These are phyloP conservation scores for Aspergillus alliaceus DNA, from an alignment of 2,329 filamentous ascomycete genomes.

Conservation along the genomic window DNA sequence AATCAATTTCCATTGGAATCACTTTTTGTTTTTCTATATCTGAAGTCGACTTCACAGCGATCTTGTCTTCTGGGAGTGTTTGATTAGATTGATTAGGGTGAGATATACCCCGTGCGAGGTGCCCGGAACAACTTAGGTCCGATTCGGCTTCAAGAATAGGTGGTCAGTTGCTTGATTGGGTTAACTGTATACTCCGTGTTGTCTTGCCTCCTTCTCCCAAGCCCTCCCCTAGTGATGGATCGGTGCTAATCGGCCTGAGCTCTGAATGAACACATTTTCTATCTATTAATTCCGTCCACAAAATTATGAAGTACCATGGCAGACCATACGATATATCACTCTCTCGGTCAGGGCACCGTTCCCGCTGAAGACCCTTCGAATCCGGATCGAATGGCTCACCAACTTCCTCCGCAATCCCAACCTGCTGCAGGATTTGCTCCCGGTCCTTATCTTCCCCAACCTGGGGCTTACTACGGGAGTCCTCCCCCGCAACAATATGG, in stretches of 20 bases:
- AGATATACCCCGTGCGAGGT: background rate
- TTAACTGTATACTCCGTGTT: conserved; percentile 19
- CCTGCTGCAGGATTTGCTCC: conserved; percentile 35
- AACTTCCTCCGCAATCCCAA: conserved; percentile 54
- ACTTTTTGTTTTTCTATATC: background rate
- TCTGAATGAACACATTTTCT: too few species aligned
- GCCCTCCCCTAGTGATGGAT: conserved; percentile 5
- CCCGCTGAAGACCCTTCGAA: conserved; percentile 55
- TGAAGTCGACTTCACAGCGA: too few species aligned
- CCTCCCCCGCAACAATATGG: conserved; percentile 34
- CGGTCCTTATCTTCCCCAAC: conserved; percentile 39
- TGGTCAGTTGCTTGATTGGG: conserved; percentile 31
- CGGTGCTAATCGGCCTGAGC: conserved; percentile 6
- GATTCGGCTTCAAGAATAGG: conserved; percentile 24
- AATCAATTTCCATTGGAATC: background rate
- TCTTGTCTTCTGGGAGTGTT: background rate
- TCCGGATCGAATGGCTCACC: conserved; percentile 52
- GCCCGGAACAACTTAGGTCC: conserved; percentile 33
- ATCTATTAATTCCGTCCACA: conserved; percentile 4
- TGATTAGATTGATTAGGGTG: background rate
- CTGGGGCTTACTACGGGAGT: conserved; percentile 36
- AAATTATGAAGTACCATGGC: conserved; percentile 41
- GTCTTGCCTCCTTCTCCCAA: background rate
- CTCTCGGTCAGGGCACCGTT: conserved; percentile 33
- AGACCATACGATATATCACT: conserved; percentile 43